Base-by-base conservation (phyloP, 202 grass and related monocot species). In the Carex arenaria region DNA sequence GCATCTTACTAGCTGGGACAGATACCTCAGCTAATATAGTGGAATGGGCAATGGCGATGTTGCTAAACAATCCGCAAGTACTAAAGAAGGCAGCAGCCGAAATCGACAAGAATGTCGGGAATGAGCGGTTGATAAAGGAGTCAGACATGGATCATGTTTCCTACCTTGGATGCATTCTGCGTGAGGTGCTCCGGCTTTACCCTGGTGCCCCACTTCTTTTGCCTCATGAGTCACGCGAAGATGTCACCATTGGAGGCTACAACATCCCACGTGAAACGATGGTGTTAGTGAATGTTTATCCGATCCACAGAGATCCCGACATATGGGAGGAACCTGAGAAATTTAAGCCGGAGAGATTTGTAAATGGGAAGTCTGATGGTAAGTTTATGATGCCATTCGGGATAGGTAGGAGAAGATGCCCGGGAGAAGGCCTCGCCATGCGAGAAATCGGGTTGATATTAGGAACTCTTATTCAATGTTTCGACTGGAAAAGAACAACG, bases 391-490 rank as follows among this genome's bases (percentile, higher is more conserved):
- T 31, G 67, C 7, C 51, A 4, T 91, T 94, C n/a, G 92, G 92
- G 30, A 64, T 87, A 8, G 92, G 89, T 1, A 81, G 92, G 74
- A 55, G 89, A 17, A 82, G 73, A 4, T 91, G 87, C 32, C 87
- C 89, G 0, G 87, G 92, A 1, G 92, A 94, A n/a, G 87, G 57
- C 0, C 52, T 94, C 5, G 87, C 87, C 0, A 55, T 85, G 69
- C 73, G 87, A 5, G 38, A 85, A 3, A 71, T 94, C 2, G 3
- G 56, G 23, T 10, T 88, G 42, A 47, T 71, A 0, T 0, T 92
- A 61, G 92, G 85, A 20, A 83, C 87, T 5, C 69, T 92, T 1
- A 11, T 94, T 14, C 89, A 94, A 40, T 90, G 89, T 84, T 94
- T 94, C 8, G 80, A 90, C 19, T 90, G 92, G 89, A 81, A 78